Evolutionary conservation across 176 grass and related monocot genomes (phyloP), one percentile per base, ranked within the genome.

Genomic region (Pontederia paniculata): DNA sequence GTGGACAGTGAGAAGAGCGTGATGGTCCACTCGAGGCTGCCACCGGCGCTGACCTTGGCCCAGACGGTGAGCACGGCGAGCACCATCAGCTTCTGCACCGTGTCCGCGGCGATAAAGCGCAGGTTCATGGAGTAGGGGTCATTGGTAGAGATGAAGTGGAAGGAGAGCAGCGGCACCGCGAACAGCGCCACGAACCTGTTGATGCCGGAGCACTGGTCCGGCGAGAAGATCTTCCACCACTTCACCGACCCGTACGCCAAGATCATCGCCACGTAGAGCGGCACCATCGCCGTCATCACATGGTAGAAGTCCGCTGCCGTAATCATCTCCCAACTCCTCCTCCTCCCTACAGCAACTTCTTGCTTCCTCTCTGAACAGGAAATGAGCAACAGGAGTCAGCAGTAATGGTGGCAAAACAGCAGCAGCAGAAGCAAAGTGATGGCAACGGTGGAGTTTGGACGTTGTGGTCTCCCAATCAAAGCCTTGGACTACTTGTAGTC

Each of bases 121-220:
- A 98, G 75, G 80, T 98, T 98, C 94, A 98, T 98, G 16, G 83
- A 62, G 80, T 91, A 98, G 7, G 87, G 87, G 74, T 98, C 55
- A 74, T 98, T 98, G 45, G 69, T 62, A 62, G 94, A 98, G 83
- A 98, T 98, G 77, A 98, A 98, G 69, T 98, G 94, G 80, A 98
- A 98, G 5, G 94, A 98, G 4, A 98, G 94, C 11, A 98, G 75
- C 47, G 94, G 94, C 17, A 98, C 94, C 6, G 94, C 94, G 70
- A 98, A 98, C 9, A 98, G 94, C 57, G 94, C 94, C 5, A 98
- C 94, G 69, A 98, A 98, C 23, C 94, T 83, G 83, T 98, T 98
- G 77, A 98, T 98, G 21, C 94, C 94, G 0, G 94, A 91, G 83
- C 94, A 98, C 83, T 98, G 94, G 66, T 84, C 77, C 4, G 94